Evolutionary conservation across 2,329 filamentous ascomycete genomes (phyloP), one percentile per base, ranked within the genome.

Genomic region (Cladosporium austrohemisphaericum): DNA sequence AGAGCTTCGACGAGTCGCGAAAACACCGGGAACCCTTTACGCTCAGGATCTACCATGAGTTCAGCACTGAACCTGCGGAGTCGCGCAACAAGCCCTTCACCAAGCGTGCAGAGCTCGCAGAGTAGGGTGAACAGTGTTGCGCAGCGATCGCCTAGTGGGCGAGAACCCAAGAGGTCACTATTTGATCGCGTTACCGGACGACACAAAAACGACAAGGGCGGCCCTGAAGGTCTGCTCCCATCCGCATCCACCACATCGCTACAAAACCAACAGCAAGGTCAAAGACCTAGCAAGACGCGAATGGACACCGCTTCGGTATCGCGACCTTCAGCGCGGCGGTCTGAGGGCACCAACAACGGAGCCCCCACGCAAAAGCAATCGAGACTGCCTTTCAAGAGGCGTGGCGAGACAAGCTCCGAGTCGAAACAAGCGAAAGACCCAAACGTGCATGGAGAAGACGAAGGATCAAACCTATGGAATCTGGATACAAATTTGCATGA

Each of bases 401-500:
- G 57, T 52, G 79, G 76, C 58, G 72, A 74, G 43, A 69, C 68
- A 26, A 71, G 71, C 36, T 65, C 69, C 41, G 70, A 68, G 4
- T 62, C 62, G 23, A 68, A 68, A 44, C 65, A 65, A 18, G 65
- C 67, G 49, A 76, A 78, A 46, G 77, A 78, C 46, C 64, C 64
- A 13, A 68, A 67, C 50, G 59, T 57, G 20, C 51, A 54, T 33
- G 59, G 58, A 20, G 51, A 60, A 22, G 57, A 63, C 7, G 59
- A 58, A 18, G 55, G 52, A 19, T 56, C 61, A 37, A 79, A 78
- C 10, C 68, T 89, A 37, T 95, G 85, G 69, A 80, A 80, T 60
- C 79, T 97, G 20, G 92, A 97, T 66, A 94, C 88, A 2, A 86
- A 97, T 64, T 78, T 97, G 40, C 82, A 83, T 50, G 82, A 95